Evolutionary conservation across 2,329 filamentous ascomycete genomes (phyloP), one percentile per base, ranked within the genome.

Genomic region (Didymella exigua): DNA sequence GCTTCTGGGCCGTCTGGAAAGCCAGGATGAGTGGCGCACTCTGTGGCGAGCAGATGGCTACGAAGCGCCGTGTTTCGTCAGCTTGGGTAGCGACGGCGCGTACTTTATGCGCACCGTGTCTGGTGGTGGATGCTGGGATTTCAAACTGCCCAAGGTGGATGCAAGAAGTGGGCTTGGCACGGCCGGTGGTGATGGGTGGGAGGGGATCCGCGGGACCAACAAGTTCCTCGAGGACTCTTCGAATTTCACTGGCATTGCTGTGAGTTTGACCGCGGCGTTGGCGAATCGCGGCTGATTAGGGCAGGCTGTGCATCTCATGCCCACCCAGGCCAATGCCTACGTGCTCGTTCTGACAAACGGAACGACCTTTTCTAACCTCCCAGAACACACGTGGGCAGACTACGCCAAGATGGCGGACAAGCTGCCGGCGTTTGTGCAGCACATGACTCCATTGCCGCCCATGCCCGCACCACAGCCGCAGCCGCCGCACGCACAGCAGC

Each of bases 121-220:
- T n/a, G 70, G 70, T 3, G 70, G 70, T 18, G 70, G 70, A 4
- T 65, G 64, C 29, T 72, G 70, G 68, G 69, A 72, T 44, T 49
- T 72, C 19, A 70, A 65, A 42, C 30, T 55, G 29, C 52, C 52
- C 2, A 49, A 37, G 19, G 46, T 24, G 50, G 62, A 18, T 54
- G 66, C 46, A 48, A 42, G 48, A 13, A 30, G 42, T 38, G 54
- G 43, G 34, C 38, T 56, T 61, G 51, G 63, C 49, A 52, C 10
- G 18, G 23, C 50, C 2, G 52, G 52, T 5, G 46, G 52, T 5
- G 62, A 63, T 11, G 64, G 65, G 18, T 61, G 58, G 18, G 67
- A 70, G 26, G 69, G 69, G 6, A 54, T 72, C 24, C 50, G 50
- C 10, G 70, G 70, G 26, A 70, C 54, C 16, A 69, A 72, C 42